Evolutionary conservation across 345 rosid genomes (phyloP), one percentile per base, ranked within the genome.

Genomic region (Eucalyptus coolabah): DNA sequence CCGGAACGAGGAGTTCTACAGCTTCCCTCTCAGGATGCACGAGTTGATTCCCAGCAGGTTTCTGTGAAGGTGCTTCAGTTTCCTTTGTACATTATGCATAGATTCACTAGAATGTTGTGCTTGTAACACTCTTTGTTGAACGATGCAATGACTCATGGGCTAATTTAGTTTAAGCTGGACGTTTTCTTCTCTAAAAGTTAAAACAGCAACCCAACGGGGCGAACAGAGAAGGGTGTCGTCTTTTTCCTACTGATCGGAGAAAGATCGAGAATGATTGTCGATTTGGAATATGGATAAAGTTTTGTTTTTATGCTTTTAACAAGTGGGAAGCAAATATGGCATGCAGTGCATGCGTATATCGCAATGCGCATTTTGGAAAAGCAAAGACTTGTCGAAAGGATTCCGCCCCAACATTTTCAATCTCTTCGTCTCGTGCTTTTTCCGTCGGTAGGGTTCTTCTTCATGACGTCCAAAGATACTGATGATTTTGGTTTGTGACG

Each of bases 1-100:
- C 9, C 92, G 99, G 92, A 97, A 94, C 10, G 96, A 92, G 0
- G 99, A 97, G 92, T 98, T 96, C 91, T 98, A 98, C 91, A 92
- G 94, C 53, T 87, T 92, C 77, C 99, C 99, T 13, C 90, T 96
- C 40, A 91, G 97, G 90, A 26, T 95, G 16, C 86, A 92, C 7
- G 93, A 92, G 69, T 94, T 93, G 89, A 49, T 96, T 8, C 99
- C 99, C 24, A 72, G 94, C 26, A 93, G 99, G 90, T 97, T 96
- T 88, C 95, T 91, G 14, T 95, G 91, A 94, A 50, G 17, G 51
- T 83, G 4, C 9, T 40, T 40, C 83, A 77, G 83, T 23, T 77
- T 21, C 30, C 47, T 77, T 37, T 40, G 85, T 77, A 77, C 85
- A 77, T 40, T 77, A 11, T 77, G 85, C 85, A 21, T 77, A 40